phyloP scores from a whole-genome alignment of 2,329 filamentous ascomycete species.

The Hypoxylon sp. region DNA sequence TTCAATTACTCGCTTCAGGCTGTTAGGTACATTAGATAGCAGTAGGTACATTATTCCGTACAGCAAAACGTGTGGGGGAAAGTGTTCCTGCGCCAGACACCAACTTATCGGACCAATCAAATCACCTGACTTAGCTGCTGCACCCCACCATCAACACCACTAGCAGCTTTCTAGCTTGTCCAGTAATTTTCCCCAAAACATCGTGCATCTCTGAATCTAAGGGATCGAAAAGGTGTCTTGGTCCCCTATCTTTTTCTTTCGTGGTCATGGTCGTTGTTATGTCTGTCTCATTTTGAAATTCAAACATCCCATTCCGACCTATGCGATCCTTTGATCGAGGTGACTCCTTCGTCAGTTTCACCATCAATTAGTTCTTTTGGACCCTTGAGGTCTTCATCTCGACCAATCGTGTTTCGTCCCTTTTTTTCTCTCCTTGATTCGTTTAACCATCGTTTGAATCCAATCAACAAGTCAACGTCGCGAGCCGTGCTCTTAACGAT shows the following conservation, averaged over 20 bases:
- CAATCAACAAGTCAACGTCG: constrained; percentile 14
- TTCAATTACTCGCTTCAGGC: constrained; percentile 8
- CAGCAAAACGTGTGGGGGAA: constrained; percentile 18
- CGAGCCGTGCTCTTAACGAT: constrained; percentile 28
- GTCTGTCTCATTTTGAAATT: constrained; percentile 15
- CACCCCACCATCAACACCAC: constrained; percentile 9
- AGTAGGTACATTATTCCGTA: background rate
- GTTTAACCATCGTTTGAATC: constrained; percentile 14
- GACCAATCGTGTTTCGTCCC: constrained; percentile 5
- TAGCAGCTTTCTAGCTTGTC: constrained; percentile 10
- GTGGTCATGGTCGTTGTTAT: no score
- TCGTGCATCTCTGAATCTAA: constrained; percentile 3
- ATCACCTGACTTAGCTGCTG: no score
- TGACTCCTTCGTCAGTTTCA: background rate
- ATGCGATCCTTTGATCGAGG: constrained; percentile 2
- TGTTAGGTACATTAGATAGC: constrained; percentile 1
- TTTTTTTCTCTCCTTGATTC: constrained; percentile 8
- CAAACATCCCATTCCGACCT: background rate
- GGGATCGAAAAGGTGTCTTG: constrained; percentile 12
- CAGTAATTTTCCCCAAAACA: constrained; percentile 26
- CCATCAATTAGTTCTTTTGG: constrained; percentile 1
- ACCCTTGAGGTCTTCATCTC: constrained; percentile 4
- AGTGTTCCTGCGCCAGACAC: constrained; percentile 15
- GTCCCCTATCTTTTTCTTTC: constrained; percentile 16
- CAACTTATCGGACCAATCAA: constrained; percentile 16